Conservation (phyloP, 495 filamentous ascomycete species). For the Penicillium cataractarum region DNA sequence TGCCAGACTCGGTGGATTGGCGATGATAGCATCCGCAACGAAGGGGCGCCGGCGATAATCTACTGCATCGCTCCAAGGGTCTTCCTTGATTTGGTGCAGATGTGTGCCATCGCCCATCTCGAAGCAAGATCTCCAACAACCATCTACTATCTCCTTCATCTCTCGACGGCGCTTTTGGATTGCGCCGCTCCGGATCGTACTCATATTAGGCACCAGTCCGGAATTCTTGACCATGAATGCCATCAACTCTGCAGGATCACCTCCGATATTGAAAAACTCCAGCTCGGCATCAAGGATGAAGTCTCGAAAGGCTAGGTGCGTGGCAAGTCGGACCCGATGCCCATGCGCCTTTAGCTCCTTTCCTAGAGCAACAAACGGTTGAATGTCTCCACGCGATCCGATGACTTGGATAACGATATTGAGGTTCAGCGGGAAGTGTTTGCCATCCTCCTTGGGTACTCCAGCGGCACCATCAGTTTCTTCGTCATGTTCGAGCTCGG, state of each 20-base stretch:
- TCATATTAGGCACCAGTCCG: conserved; percentile 72
- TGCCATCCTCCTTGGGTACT: conserved; percentile 56
- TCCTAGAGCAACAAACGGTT: conserved; percentile 74
- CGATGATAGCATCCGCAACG: conserved; percentile 81
- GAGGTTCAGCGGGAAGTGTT: conserved; percentile 57
- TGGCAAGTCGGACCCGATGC: conserved; percentile 78
- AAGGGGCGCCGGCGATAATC: conserved; percentile 60
- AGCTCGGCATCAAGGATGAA: conserved; percentile 72
- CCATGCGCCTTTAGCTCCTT: conserved; percentile 66
- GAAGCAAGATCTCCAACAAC: conserved; percentile 79
- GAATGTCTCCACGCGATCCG: conserved; percentile 78
- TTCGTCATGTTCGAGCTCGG: conserved; percentile 19
- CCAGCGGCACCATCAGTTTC: neutral
- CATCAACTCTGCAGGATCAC: conserved; percentile 81
- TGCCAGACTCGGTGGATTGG: conserved; percentile 82
- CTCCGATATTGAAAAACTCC: conserved; percentile 81
- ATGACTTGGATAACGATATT: conserved; percentile 85
- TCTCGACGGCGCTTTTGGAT: conserved; percentile 65
- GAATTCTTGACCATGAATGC: conserved; percentile 89
- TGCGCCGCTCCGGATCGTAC: conserved; percentile 68
- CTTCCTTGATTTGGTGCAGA: conserved; percentile 48
- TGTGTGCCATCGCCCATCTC: conserved; percentile 62
- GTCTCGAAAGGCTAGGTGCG: conserved; percentile 70
- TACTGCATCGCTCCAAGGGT: conserved; percentile 36
- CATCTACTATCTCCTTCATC: conserved; percentile 70